Evolutionary conservation across 2,329 filamentous ascomycete genomes (phyloP), one percentile per base, ranked within the genome.

Genomic region (Sarocladiaceae sp.): DNA sequence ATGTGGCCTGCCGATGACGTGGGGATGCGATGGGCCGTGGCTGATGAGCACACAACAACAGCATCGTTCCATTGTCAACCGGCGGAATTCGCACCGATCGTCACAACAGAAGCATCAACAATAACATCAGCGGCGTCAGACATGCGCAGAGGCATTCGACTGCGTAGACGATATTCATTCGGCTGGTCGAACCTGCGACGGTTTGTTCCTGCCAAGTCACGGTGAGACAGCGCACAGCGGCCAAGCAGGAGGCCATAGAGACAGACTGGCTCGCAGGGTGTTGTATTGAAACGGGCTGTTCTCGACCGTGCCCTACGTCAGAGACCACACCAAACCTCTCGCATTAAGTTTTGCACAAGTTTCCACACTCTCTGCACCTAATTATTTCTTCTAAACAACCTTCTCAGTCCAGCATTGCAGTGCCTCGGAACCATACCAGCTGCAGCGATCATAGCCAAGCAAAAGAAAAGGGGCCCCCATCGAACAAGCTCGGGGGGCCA

Each of bases 201-300:
- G 23, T 12, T 20, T 17, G 25, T 17, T 48, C 6, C 10, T 22
- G 44, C 44, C 44, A 48, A 48, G 44, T 48, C 25, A 48, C 44
- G n/a, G 25, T 48, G 44, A 29, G 44, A 48, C 44, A 48, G n/a
- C 10, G n/a, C 26, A 33, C 28, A 20, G 44, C 26, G 44, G 44
- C 44, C 44, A 48, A 48, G 44, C 28, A 48, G 26, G 44, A 48
- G 44, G 44, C 44, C 44, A 17, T 3, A 33, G 44, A 33, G 44
- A 13, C 26, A 20, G 22, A 48, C 26, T 31, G 44, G 44, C 44
- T 48, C 28, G 26, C 23, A 44, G 40, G 40, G 40, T 26, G 40
- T 28, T n/a, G 23, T 4, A 44, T 44, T 44, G 40, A 44, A 44
- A 44, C 40, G 18, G 23, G 22, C 40, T n/a, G n/a, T n/a, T n/a